Percentiles rank a stretch among this genome's conserved stretches.
Conservation (phyloP, 2,329 filamentous ascomycete genomes). For the Penicillium sp. region DNA sequence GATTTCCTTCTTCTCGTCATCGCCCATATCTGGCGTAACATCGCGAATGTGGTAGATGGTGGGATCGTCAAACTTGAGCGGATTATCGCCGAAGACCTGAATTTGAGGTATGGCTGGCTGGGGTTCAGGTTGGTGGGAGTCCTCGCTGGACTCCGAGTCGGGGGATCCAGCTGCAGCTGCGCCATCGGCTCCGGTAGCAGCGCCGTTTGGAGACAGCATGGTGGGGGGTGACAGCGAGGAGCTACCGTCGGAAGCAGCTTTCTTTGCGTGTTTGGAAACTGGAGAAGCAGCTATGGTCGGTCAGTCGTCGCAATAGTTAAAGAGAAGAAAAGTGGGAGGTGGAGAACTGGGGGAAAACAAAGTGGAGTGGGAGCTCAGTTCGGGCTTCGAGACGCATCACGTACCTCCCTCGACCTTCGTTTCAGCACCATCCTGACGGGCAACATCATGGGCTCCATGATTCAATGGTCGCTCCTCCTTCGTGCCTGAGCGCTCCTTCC, state of each 20-base stretch:
- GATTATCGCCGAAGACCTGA: constrained; percentile 90
- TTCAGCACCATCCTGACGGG: constrained; percentile 65
- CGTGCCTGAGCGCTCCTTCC: constrained; percentile 67
- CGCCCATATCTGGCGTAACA: constrained; percentile 71
- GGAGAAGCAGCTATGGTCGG: constrained; percentile 36
- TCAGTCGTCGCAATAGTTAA: constrained; percentile 20
- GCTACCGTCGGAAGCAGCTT: constrained; percentile 38
- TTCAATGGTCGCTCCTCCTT: constrained; percentile 63
- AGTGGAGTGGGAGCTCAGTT: constrained; percentile 15
- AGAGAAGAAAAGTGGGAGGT: constrained; percentile 17
- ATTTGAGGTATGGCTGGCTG: constrained; percentile 68
- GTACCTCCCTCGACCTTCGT: constrained; percentile 58
- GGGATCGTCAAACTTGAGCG: constrained; percentile 85
- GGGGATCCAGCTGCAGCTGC: constrained; percentile 63
- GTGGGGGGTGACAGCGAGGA: constrained; percentile 46
- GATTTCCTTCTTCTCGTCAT: constrained; percentile 84
- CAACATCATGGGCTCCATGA: constrained; percentile 64
- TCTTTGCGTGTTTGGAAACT: constrained; percentile 42
- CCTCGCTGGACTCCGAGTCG: constrained; percentile 60
- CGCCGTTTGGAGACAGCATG: constrained; percentile 46
- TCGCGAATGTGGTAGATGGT: constrained; percentile 91
- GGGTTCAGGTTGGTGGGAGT: constrained; percentile 62
- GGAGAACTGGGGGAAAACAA: constrained; percentile 8
- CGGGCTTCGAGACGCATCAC: constrained; percentile 18
- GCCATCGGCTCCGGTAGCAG: constrained; percentile 57